Conservation (phyloP, 164 flowering plant genomes). For the Magnolia changhungtana region DNA sequence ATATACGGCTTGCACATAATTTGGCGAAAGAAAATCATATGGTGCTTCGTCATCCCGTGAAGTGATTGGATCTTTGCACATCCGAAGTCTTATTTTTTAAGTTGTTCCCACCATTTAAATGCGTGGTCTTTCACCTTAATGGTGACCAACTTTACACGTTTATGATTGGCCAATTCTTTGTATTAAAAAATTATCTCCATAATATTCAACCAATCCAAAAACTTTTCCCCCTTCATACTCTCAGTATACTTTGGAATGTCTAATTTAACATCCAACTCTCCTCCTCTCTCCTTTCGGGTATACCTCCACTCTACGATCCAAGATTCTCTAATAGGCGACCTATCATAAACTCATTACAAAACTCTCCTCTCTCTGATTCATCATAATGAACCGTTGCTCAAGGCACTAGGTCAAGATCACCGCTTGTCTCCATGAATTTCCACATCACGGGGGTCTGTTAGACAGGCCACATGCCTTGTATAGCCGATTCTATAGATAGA, state of each 20-base stretch:
- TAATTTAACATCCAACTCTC: background rate
- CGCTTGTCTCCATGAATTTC: no score
- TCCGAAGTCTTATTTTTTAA: background rate
- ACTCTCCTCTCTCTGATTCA: no score
- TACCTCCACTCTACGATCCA: background rate
- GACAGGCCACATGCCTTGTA: no score
- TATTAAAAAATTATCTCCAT: background rate
- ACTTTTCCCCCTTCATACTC: background rate
- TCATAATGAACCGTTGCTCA: no score
- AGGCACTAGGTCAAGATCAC: no score
- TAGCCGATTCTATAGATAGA: no score
- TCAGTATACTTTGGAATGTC: conserved; percentile 6
- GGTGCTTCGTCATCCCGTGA: background rate
- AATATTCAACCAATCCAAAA: background rate
- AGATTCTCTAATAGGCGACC: no score
- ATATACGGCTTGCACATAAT: background rate
- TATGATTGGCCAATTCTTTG: background rate
- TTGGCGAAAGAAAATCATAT: background rate
- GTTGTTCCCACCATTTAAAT: background rate
- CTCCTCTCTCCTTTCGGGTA: background rate
- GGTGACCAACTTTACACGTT: background rate
- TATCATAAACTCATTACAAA: no score
- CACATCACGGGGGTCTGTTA: no score
- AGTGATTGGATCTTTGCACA: background rate
- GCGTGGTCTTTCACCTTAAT: background rate